Conservation (phyloP, 2,329 filamentous ascomycete genomes). For the Verticillium nubilum region DNA sequence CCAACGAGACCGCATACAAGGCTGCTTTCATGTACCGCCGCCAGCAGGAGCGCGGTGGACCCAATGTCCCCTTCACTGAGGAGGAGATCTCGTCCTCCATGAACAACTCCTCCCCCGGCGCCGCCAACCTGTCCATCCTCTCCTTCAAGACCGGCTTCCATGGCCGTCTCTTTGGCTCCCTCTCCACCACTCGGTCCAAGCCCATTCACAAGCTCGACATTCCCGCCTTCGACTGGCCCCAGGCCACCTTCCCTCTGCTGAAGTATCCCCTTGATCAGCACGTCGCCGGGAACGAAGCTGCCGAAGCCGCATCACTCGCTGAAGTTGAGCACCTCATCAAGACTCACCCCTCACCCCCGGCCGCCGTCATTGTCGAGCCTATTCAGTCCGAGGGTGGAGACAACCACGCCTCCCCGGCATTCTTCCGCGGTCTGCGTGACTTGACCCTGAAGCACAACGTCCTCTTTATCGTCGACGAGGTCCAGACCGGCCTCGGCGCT, state of each 20-base stretch:
- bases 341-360: constrained; percentile 72
- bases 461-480: constrained; percentile 87
- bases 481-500: constrained; percentile 88
- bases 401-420: constrained; percentile 83
- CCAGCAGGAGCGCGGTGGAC: constrained; percentile 73
- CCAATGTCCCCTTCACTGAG: constrained; percentile 70
- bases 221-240: constrained; percentile 91
- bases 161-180: constrained; percentile 79
- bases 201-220: constrained; percentile 94
- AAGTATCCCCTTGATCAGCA: constrained; percentile 84
- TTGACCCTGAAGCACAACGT: constrained; percentile 73
- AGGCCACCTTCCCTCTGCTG: constrained; percentile 77
- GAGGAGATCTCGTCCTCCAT: constrained; percentile 72
- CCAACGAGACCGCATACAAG: constrained; percentile 93
- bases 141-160: constrained; percentile 89
- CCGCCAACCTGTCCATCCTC: constrained; percentile 73
- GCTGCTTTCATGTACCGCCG: constrained; percentile 91
- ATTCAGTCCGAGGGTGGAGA: constrained; percentile 92
- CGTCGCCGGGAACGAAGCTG: constrained; percentile 69
- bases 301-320: constrained; percentile 74
- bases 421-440: constrained; percentile 79
- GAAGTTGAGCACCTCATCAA: constrained; percentile 80
- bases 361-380: constrained; percentile 80
- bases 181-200: constrained; percentile 88
- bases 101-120: constrained; percentile 74